Evolutionary conservation across 2,329 filamentous ascomycete species (phyloP), one percentile per base, ranked within the genome.

Genomic region (Tolypocladium paradoxum): DNA sequence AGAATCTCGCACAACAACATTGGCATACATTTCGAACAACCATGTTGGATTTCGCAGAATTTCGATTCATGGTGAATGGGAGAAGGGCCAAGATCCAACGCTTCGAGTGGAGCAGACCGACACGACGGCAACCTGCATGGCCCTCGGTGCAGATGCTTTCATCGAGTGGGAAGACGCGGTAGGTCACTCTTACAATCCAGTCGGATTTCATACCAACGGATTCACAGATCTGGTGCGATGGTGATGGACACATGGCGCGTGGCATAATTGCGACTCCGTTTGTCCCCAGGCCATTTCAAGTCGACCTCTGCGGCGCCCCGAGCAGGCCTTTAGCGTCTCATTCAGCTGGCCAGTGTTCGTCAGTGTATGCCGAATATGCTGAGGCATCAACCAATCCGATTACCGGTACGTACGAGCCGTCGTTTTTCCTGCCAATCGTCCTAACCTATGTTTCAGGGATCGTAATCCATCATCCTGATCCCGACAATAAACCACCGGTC

Each of bases 1-100:
- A 2, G 65, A 61, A 6, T 66, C 61, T 1, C 66, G 66, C 22
- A 71, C 68, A 0, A 73, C 74, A 20, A 70, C 77, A 1, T 54
- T 83, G 4, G 76, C 77, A 0, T 81, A 79, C 57, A 62, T 78
- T 11, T 67, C 75, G 1, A 70, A 68, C 36, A 75, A 78, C 56
- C 74, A 81, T 53, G 71, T 82, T 46, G 79, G 79, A 1, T 83
- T 83, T 58, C 73, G 78, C 20, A 70, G 70, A 40, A 57, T 83
- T 47, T 73, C 73, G 0, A 61, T 82, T 20, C 56, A 64, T 2
- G 62, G 60, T 0, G 46, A 63, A 0, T 74, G 71, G 70, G 57
- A 58, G 1, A 63, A 59, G 36, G 68, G 69, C 3, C 49, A 69
- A 18, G 56, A 65, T 1, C 71, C 76, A 1, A 56, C 60, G 1